A percentile compares a stretch with the other conserved stretches of the same genome.
These are phyloP conservation scores for Colletotrichum simmondsii DNA, from an alignment of 2,329 filamentous ascomycete genomes.

Conservation along the genomic window DNA sequence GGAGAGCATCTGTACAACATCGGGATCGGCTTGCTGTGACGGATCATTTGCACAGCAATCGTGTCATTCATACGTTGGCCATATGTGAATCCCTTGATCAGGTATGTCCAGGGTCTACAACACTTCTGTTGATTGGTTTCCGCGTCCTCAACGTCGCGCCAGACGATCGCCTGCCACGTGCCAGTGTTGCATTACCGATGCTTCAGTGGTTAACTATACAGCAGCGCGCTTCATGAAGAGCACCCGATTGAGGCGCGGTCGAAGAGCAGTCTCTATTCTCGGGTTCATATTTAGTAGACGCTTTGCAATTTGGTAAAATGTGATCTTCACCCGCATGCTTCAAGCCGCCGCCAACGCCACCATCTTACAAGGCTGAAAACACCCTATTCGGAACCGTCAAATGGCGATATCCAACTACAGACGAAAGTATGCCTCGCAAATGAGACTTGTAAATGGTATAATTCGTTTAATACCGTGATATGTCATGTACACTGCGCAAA, in stretches of 20 bases:
- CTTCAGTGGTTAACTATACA: neutral
- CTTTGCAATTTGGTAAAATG: too few species aligned
- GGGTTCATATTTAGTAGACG: neutral
- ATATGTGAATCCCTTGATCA: too few species aligned
- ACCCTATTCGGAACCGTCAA: neutral
- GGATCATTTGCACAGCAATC: too few species aligned
- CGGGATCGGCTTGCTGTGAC: too few species aligned
- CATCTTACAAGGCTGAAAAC: neutral
- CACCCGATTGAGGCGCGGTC: neutral
- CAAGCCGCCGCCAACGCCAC: neutral
- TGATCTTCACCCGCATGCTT: neutral
- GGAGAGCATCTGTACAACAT: too few species aligned
- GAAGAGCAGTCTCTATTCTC: neutral
- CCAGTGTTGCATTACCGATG: neutral
- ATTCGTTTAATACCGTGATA: neutral
- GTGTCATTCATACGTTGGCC: too few species aligned
- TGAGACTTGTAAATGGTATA: constrained; percentile 10
- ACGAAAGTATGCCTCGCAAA: neutral
- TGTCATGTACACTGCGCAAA: neutral
- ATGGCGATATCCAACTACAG: neutral
- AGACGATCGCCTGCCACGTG: neutral
- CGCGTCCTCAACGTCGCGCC: neutral
- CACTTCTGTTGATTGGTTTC: too few species aligned
- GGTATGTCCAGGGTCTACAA: neutral
- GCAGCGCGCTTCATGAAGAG: neutral